Conservation (phyloP, 108 stramenopile genomes). For the Seminavis robusta region DNA sequence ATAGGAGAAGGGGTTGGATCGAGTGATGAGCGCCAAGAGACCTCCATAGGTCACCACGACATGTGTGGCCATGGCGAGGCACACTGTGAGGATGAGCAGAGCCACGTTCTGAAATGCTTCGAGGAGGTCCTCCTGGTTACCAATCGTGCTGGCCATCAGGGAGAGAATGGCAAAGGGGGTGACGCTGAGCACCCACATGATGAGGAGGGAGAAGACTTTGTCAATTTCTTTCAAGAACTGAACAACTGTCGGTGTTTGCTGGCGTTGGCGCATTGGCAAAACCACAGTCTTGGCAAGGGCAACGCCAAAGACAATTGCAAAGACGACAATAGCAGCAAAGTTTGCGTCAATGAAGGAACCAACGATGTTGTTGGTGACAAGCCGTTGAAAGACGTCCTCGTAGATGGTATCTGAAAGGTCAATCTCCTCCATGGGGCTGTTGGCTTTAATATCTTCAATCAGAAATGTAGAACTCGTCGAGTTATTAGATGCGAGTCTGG, state of each 20-base stretch:
- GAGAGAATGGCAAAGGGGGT: conserved; percentile 30
- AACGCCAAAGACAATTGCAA: conserved; percentile 16
- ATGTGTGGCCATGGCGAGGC: conserved; percentile 13
- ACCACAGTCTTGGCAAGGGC: conserved; percentile 6
- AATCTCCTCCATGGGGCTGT: conserved; percentile 3
- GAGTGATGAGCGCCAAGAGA: conserved; percentile 13
- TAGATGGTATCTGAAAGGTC: conserved; percentile 16
- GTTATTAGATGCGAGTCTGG: too few species aligned
- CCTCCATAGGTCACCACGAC: conserved; percentile 20
- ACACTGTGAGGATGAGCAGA: conserved; percentile 6
- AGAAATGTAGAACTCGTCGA: too few species aligned
- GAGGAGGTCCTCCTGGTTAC: conserved; percentile 9
- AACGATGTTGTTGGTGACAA: conserved; percentile 24
- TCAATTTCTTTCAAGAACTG: conserved; percentile 23
- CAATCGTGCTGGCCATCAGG: conserved; percentile 23
- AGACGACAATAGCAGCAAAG: conserved; percentile 30
- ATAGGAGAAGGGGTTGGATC: conserved; percentile 20
- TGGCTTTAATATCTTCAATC: conserved; percentile 22
- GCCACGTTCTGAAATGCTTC: conserved; percentile 13
- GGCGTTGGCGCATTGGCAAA: background rate
- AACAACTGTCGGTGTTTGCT: conserved; percentile 13
- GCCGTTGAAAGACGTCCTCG: conserved; percentile 33
- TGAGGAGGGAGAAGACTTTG: conserved; percentile 25
- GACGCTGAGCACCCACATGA: conserved; percentile 18
- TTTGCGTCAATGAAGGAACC: conserved; percentile 21